Conservation (phyloP, 2,329 filamentous ascomycete species). For the Tolypocladium inflatum region DNA sequence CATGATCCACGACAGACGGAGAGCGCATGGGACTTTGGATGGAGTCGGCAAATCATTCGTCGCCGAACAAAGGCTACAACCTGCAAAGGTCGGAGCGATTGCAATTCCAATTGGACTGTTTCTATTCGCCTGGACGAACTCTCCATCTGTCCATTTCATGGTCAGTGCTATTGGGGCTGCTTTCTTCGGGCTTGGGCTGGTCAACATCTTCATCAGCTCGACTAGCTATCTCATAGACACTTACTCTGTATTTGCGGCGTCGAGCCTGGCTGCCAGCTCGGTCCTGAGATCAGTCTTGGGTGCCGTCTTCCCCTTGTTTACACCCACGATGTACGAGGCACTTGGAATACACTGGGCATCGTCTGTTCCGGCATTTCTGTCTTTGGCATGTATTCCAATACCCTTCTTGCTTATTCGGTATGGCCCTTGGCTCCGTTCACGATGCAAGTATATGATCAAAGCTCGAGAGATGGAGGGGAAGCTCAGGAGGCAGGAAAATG, state of each 20-base stretch:
- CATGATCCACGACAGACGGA: not conserved
- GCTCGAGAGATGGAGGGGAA: not conserved
- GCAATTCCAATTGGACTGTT: not conserved
- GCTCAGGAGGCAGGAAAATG: not conserved
- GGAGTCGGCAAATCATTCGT: not conserved
- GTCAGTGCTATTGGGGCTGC: not conserved
- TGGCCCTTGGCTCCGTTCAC: not conserved
- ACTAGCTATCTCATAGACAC: not conserved
- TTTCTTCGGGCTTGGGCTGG: not conserved
- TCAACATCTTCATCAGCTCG: not conserved
- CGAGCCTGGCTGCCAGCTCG: not conserved
- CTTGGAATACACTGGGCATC: too few species aligned
- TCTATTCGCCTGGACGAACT: not conserved
- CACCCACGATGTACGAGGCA: too few species aligned
- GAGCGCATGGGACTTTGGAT: not conserved
- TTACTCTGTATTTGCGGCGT: not conserved
- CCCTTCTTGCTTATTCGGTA: not conserved
- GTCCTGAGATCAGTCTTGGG: not conserved
- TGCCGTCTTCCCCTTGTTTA: not conserved
- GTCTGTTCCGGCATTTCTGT: not conserved
- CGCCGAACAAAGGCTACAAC: not conserved
- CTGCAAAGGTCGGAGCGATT: not conserved
- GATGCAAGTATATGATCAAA: not conserved
- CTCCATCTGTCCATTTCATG: not conserved
- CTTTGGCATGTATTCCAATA: not conserved